These are phyloP conservation scores for Phialocephala sp. DNA, from an alignment of 2,329 filamentous ascomycete genomes.

Conservation along the genomic window DNA sequence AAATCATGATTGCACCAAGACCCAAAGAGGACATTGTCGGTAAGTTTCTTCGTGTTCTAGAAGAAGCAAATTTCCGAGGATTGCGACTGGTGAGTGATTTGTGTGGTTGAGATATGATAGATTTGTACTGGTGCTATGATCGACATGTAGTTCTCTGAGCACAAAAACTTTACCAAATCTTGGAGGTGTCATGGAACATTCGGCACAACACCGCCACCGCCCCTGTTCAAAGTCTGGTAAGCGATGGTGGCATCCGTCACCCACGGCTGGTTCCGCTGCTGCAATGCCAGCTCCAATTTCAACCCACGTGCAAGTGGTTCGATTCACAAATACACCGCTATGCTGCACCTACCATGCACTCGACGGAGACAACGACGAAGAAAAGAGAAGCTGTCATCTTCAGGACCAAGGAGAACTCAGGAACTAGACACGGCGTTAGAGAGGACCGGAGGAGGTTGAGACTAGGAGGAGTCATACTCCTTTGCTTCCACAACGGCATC, in stretches of 20 bases:
- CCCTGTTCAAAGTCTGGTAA: conserved; percentile 1
- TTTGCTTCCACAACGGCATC: conserved; percentile 49
- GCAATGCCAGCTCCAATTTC: neutral
- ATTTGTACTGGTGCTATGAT: conserved; percentile 7
- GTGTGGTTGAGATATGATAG: conserved; percentile 9
- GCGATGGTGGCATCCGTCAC: neutral
- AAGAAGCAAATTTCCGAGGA: conserved; percentile 27
- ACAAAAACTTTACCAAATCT: conserved; percentile 4
- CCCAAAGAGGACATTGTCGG: conserved; percentile 1
- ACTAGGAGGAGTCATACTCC: conserved; percentile 17
- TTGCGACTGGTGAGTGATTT: conserved; percentile 10
- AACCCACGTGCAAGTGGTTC: conserved; percentile 7
- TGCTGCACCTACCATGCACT: conserved; percentile 13
- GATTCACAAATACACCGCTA: conserved; percentile 11
- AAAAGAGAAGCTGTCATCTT: neutral
- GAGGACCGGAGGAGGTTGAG: neutral
- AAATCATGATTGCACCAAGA: neutral
- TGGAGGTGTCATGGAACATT: conserved; percentile 8
- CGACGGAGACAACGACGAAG: neutral
- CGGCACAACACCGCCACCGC: conserved; percentile 4
- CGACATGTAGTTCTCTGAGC: neutral
- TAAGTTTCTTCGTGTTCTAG: conserved; percentile 20
- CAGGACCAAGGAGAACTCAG: conserved; percentile 9
- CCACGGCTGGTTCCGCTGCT: conserved; percentile 2
- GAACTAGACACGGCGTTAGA: conserved; percentile 21